phyloP scores from a whole-genome alignment of 208 protist species.

The Angomonas deanei region DNA sequence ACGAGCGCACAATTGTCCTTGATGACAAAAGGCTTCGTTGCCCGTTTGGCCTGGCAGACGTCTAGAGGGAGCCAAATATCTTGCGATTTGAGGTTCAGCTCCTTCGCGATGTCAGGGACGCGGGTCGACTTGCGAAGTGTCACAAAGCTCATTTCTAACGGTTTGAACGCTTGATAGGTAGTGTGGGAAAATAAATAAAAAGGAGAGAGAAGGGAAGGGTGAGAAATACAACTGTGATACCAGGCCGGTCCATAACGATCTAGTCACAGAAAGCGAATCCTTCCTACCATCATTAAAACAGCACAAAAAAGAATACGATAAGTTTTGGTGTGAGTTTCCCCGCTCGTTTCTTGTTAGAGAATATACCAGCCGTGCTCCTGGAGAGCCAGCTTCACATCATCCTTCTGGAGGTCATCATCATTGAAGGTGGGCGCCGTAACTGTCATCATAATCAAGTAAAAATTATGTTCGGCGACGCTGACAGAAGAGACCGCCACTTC shows the following conservation, averaged over 20 bases:
- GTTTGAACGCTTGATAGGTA: neutral
- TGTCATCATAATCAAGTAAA: slow-evolving; percentile 8
- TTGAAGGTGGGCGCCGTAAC: neutral
- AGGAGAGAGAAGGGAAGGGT: neutral
- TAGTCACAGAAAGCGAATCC: too few relatives aligned
- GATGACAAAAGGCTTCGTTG: slow-evolving; percentile 23
- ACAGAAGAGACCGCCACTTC: slow-evolving; percentile 5
- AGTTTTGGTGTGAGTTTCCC: too few relatives aligned
- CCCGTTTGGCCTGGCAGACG: slow-evolving; percentile 12
- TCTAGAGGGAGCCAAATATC: slow-evolving; percentile 61
- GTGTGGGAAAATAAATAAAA: neutral
- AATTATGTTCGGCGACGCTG: neutral
- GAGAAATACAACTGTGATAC: too few relatives aligned
- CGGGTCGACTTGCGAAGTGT: slow-evolving; percentile 11
- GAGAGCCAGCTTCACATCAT: neutral
- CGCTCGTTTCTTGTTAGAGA: too few relatives aligned
- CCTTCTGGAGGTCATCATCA: slow-evolving; percentile 5
- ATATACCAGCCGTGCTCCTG: slow-evolving; percentile 15
- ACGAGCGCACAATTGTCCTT: slow-evolving; percentile 28
- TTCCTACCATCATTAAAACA: slow-evolving; percentile 1
- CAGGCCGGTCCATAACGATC: too few relatives aligned
- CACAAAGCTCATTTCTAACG: slow-evolving; percentile 18
- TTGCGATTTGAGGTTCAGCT: slow-evolving; percentile 12
- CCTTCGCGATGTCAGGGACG: slow-evolving; percentile 24
- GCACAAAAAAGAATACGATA: neutral